Base-by-base conservation (phyloP, 2,329 filamentous ascomycete genomes). In the Didymellaceae sp. region DNA sequence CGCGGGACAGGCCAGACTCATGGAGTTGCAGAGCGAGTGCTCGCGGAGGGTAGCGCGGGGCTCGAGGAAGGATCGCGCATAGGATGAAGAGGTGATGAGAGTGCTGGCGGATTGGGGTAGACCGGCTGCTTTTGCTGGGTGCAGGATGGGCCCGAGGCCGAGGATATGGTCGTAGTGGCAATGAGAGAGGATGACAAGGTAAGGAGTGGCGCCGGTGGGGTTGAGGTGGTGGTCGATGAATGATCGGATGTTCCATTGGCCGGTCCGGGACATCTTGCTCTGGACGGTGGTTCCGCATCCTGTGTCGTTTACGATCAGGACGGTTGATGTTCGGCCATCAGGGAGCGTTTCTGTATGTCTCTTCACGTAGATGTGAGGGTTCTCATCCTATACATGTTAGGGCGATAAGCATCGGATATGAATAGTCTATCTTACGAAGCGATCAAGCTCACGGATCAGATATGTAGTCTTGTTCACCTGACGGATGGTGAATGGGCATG, bases 151-250 rank as follows among this genome's bases (percentile, higher is more conserved):
- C 1, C 22, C 17, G 4, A 57, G 42, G 6, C 50, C 54, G 10
- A 57, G 54, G 38, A 57, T 54, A 34, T 54, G 54, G 28, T 57
- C 50, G 41, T 54, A 57, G 42, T 54, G 54, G 38, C 54, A 57
- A 25, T 57, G 54, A 3, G 45, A 54, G 17, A 57, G 50, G 30
- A 57, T 44, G 34, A 57, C 26, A n/a, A 51, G 50, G 30, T 57
- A 54, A 14, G 39, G 45, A 14, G 40, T 44, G 14, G 25, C 14
- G 18, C 21, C 20, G 11, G 18, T 18, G 2, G 54, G 45, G 24
- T 57, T 57, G 11, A 57, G 38, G 22, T 57, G 45, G 25, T 44
- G 45, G 22, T 54, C 45, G 42, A 57, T 53, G 38, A 57, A 57
- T 32, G 45, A 38, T 22, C 18, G 31, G 45, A 57, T 54, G 13